phyloP scores from a whole-genome alignment of 495 filamentous ascomycete species.

The Hypoxylon perforatum region DNA sequence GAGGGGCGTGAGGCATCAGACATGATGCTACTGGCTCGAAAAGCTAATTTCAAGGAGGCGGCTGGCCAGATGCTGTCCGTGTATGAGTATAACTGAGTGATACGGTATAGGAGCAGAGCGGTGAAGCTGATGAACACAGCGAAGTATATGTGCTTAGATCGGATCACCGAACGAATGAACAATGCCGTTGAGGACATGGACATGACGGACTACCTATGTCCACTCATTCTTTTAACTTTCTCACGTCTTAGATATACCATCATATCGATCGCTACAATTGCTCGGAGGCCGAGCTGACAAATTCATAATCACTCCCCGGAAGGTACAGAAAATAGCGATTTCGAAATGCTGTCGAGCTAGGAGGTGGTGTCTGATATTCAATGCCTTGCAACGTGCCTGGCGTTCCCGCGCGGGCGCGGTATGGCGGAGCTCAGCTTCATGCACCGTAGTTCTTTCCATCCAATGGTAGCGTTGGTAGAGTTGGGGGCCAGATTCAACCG shows the following conservation, averaged over 20 bases:
- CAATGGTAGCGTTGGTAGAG: background rate
- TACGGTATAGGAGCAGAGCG: constrained; percentile 37
- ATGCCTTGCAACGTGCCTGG: background rate
- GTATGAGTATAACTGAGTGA: constrained; percentile 21
- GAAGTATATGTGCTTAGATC: constrained; percentile 40
- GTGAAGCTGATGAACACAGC: constrained; percentile 39
- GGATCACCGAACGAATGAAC: constrained; percentile 22
- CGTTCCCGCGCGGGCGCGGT: background rate
- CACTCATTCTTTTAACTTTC: background rate
- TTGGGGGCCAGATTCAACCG: background rate
- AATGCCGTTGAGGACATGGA: background rate
- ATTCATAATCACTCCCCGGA: background rate
- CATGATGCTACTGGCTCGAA: constrained; percentile 9
- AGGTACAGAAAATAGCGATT: background rate
- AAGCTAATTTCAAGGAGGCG: background rate
- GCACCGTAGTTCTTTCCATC: background rate
- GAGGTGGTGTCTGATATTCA: background rate
- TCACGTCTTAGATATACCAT: background rate
- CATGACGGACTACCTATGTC: background rate
- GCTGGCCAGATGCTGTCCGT: background rate
- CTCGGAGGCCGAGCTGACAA: background rate
- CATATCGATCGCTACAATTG: background rate
- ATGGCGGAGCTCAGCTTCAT: background rate
- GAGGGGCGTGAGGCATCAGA: background rate
- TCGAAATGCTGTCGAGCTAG: background rate